phyloP scores from a whole-genome alignment of 176 grass and related monocot genomes.

The Dactylis glomerata region DNA sequence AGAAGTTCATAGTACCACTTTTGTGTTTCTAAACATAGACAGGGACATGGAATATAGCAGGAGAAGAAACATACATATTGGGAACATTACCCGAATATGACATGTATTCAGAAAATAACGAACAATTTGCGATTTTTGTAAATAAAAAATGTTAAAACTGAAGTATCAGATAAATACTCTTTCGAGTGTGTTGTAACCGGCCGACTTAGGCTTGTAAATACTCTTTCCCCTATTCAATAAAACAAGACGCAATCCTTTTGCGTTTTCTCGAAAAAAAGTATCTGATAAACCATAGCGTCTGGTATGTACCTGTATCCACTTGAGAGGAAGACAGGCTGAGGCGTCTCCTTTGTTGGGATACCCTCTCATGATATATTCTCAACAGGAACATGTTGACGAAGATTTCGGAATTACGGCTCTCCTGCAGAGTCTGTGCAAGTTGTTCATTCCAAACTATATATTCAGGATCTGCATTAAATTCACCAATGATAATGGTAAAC shows the following conservation, averaged over 20 bases:
- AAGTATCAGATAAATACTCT: conserved; percentile 16
- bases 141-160: neutral
- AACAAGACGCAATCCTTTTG: no score
- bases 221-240: no score
- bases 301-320: conserved; percentile 53
- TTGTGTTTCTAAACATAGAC: neutral
- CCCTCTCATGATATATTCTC: conserved; percentile 27
- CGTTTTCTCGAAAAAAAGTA: no score
- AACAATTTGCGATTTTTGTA: neutral
- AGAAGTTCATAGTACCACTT: neutral
- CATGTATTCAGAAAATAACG: neutral
- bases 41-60: neutral
- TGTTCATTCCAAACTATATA: conserved; percentile 79
- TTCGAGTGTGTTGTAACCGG: no score
- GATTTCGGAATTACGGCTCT: conserved; percentile 69
- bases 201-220: no score
- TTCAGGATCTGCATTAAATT: conserved; percentile 37
- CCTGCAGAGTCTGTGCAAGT: conserved; percentile 80
- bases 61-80: neutral
- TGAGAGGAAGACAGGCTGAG: conserved; percentile 30
- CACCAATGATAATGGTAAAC: neutral
- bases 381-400: conserved; percentile 38
- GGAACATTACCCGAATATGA: neutral
- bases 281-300: neutral
- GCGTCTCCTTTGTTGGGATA: conserved; percentile 4